These are phyloP conservation scores for Warburgia ugandensis DNA, from an alignment of 164 flowering plant genomes.

Conservation along the genomic window DNA sequence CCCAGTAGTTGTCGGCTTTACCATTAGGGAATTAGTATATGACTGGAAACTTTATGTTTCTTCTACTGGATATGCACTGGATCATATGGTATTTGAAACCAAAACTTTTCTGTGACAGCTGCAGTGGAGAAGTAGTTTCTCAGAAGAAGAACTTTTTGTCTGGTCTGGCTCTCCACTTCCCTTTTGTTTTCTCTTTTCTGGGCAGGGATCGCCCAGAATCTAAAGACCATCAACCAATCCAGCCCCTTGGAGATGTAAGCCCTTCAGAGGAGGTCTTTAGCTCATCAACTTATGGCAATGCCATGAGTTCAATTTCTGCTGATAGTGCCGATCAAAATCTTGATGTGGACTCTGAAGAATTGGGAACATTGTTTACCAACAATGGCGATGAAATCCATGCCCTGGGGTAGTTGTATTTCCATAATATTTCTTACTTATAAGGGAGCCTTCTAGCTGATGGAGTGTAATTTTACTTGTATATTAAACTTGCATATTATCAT, in stretches of 20 bases:
- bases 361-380: slow-evolving; percentile 9
- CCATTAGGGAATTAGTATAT: no score
- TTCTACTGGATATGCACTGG: background rate
- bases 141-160: slow-evolving; percentile 51
- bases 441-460: no score
- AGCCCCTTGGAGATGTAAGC: slow-evolving; percentile 6
- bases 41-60: no score
- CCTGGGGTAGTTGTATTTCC: slow-evolving; percentile 27
- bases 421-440: background rate
- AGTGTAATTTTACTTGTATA: background rate
- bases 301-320: slow-evolving; percentile 12
- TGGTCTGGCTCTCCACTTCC: slow-evolving; percentile 51
- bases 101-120: slow-evolving; percentile 20
- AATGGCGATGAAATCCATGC: slow-evolving; percentile 17
- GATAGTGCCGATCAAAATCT: slow-evolving; percentile 17
- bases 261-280: slow-evolving; percentile 11
- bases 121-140: slow-evolving; percentile 20
- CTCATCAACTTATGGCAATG: slow-evolving; percentile 15
- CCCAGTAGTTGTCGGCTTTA: no score
- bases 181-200: slow-evolving; percentile 56
- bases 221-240: slow-evolving; percentile 12
- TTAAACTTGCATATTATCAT: slow-evolving; percentile 1
- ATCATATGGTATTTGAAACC: background rate
- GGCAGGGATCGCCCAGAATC: slow-evolving; percentile 25
- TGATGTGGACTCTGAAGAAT: slow-evolving; percentile 25